Conservation (phyloP, 352 stramenopile genomes). For the Globisporangium splendens region DNA sequence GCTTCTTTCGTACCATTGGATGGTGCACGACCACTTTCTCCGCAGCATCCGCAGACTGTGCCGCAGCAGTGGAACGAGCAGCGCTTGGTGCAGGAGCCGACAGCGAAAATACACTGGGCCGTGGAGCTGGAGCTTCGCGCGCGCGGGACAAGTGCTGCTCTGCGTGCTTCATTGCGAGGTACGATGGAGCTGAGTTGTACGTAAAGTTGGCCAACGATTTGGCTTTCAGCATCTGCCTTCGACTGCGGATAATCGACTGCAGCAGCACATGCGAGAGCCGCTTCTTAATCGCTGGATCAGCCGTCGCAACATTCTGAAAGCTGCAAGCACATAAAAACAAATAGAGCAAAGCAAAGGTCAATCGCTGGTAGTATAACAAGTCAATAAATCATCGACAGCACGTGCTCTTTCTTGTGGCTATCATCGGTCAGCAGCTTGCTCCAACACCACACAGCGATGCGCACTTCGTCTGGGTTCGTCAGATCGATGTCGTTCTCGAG, state of each 20-base stretch:
- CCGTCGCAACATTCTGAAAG: slow-evolving; percentile 31
- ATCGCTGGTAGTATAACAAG: neutral
- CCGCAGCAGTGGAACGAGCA: neutral
- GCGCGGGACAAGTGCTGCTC: neutral
- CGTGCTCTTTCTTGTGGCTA: slow-evolving; percentile 35
- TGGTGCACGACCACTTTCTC: slow-evolving; percentile 37
- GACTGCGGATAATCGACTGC: slow-evolving; percentile 69
- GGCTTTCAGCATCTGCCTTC: slow-evolving; percentile 72
- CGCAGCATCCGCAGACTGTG: neutral
- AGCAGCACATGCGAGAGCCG: slow-evolving; percentile 42
- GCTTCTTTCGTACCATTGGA: slow-evolving; percentile 60
- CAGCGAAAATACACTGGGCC: slow-evolving; percentile 5
- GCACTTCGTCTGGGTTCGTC: slow-evolving; percentile 62
- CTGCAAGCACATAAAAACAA: slow-evolving; percentile 15
- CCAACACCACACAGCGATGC: slow-evolving; percentile 73
- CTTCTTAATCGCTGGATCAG: slow-evolving; percentile 22
- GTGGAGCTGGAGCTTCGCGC: neutral
- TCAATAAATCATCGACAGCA: neutral
- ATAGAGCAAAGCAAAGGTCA: slow-evolving; percentile 7
- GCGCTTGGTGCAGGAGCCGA: neutral
- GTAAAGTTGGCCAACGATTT: slow-evolving; percentile 20
- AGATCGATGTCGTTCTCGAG: slow-evolving; percentile 61
- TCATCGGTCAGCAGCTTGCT: slow-evolving; percentile 50
- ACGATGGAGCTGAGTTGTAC: slow-evolving; percentile 9
- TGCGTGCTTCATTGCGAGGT: neutral